Base-by-base conservation (phyloP, 306 rosid genomes). In the Fragaria nilgerrensis region DNA sequence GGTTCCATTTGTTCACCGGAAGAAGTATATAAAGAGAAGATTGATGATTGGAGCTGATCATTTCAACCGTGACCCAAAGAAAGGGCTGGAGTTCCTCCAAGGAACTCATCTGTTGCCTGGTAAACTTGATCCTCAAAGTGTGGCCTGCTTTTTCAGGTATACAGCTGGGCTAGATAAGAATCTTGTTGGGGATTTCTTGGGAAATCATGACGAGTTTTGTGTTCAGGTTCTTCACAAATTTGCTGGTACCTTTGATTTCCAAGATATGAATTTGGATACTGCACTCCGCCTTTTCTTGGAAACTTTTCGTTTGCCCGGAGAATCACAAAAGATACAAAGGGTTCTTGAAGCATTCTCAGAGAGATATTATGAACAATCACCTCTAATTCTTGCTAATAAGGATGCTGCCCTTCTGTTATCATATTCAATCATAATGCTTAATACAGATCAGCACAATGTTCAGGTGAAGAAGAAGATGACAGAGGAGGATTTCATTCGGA, bases 391-490 rank as follows among this genome's bases (percentile, higher is more conserved):
- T 44, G 96, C 91, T 43, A 95, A 95, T 84, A 95, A 90, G 91
- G 99, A 95, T 82, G 97, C 97, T 79, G 99, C 99, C 84, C 92
- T 95, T 70, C 82, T 95, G 64, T 84, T 92, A 69, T 92, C 99
- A 41, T 95, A 95, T 81, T 91, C 99, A 3, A 79, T 95, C 85
- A 95, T 92, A 82, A 78, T 95, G 96, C 99, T 95, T 13, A 95
- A 95, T 72, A 95, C 99, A 78, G 97, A 95, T 83, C 99, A 84
- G 88, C 99, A 95, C 85, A 95, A 95, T 83, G 91, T 88, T 41
- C 99, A 95, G 80, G 97, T 95, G 64, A 95, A 92, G 89, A 95
- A 92, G 85, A 95, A 95, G 89, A 95, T 95, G 99, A 92, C 99
- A 5, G 97, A 95, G 85, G 99, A 92, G 78, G 97, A 92, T 75